phyloP scores from a whole-genome alignment of 2,329 filamentous ascomycete genomes.

The Hypoxylon sp. region DNA sequence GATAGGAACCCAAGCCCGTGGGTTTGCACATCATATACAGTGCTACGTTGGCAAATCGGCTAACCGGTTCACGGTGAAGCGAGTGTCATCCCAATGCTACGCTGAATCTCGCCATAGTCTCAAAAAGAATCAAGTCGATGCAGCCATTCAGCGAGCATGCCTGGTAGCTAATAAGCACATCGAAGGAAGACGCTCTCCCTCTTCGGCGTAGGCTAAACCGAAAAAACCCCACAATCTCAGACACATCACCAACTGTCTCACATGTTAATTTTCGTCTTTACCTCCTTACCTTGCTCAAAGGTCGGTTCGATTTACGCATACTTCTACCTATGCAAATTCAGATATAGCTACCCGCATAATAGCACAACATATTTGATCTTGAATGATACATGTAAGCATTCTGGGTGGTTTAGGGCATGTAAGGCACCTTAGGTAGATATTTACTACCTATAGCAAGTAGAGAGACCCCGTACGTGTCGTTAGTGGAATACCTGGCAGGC shows the following conservation, averaged over 20 bases:
- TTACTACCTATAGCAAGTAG: too few relatives aligned
- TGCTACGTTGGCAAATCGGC: slow-evolving; percentile 29
- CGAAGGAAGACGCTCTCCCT: neutral
- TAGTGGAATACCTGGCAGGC: too few relatives aligned
- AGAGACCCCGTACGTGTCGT: too few relatives aligned
- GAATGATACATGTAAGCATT: too few relatives aligned
- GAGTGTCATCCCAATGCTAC: neutral
- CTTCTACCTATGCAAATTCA: neutral
- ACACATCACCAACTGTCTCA: neutral
- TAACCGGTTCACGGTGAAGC: slow-evolving; percentile 1
- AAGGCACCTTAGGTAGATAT: too few relatives aligned
- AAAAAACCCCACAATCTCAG: neutral
- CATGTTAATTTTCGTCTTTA: neutral
- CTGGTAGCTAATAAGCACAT: neutral
- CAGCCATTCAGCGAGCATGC: neutral
- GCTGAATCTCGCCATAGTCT: neutral
- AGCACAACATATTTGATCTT: too few relatives aligned
- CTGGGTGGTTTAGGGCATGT: too few relatives aligned
- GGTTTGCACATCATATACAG: slow-evolving; percentile 20
- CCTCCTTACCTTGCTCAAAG: neutral
- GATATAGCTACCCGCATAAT: neutral
- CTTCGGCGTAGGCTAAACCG: neutral
- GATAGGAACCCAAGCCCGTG: slow-evolving; percentile 27
- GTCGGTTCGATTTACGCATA: neutral
- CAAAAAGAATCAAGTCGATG: neutral